A percentile compares a stretch with the other conserved stretches of the same genome.
Evolutionary conservation across 768 basidiomycete species (phyloP).

Genomic region (Suillus subluteus): DNA sequence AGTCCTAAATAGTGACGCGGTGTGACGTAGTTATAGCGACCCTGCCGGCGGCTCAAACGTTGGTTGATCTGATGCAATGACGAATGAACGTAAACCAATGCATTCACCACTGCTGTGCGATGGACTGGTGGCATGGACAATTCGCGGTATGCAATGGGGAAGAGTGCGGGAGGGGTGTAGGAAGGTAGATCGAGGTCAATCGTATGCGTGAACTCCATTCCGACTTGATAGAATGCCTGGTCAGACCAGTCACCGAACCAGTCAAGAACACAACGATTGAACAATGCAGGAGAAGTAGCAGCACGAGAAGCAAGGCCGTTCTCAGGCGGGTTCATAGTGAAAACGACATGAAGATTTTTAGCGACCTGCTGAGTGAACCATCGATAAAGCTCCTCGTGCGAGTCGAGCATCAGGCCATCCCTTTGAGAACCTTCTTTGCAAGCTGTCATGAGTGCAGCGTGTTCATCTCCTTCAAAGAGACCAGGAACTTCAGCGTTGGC

Average conservation of each 20-base stretch:
- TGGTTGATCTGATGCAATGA: slow-evolving; percentile 89
- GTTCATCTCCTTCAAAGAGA: slow-evolving; percentile 99
- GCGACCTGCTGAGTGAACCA: slow-evolving; percentile 99
- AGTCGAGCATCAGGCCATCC: slow-evolving; percentile 97
- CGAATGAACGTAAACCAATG: slow-evolving; percentile 88
- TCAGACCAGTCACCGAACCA: slow-evolving; percentile 99
- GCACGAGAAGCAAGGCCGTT: slow-evolving; percentile 95
- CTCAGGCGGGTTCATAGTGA: slow-evolving; percentile 98
- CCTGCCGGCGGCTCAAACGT: slow-evolving; percentile 87
- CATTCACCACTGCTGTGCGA: slow-evolving; percentile 90
- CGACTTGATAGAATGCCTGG: slow-evolving; percentile 98
- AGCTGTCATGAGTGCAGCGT: slow-evolving; percentile 97
- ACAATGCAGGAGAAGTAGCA: slow-evolving; percentile 95
- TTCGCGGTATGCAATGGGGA: slow-evolving; percentile 89
- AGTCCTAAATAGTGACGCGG: slow-evolving; percentile 98
- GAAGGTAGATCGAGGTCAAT: slow-evolving; percentile 89
- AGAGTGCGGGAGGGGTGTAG: slow-evolving; percentile 77
- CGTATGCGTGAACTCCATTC: slow-evolving; percentile 92
- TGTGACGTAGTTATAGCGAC: slow-evolving; percentile 96
- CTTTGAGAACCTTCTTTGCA: slow-evolving; percentile 99
- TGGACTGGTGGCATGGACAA: slow-evolving; percentile 87
- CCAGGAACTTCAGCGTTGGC: slow-evolving; percentile 99
- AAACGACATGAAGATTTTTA: slow-evolving; percentile 97
- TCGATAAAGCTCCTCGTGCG: slow-evolving; percentile 94
- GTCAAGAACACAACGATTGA: slow-evolving; percentile 98